phyloP scores from a whole-genome alignment of 1,284 basidiomycete species.

The Pholiota adiposa region DNA sequence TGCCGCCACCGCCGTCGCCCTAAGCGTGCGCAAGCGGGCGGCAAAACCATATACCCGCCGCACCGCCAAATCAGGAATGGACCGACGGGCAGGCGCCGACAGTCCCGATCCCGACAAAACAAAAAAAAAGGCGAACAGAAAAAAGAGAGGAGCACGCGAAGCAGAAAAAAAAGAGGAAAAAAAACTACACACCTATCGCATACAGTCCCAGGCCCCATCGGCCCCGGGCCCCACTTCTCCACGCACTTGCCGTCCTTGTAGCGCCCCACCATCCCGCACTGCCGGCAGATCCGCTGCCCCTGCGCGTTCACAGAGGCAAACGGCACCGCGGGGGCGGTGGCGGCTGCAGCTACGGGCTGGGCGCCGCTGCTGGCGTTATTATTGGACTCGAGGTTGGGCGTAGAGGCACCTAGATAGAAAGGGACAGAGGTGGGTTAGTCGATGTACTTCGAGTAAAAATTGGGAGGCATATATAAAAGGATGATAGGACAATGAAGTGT shows the following conservation, averaged over 20 bases:
- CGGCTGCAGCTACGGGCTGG: neutral
- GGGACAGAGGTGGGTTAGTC: neutral
- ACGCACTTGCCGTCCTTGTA: slow-evolving; percentile 87
- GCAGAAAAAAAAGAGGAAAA: slow-evolving; percentile 1
- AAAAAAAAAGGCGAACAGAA: neutral
- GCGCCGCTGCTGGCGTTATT: too few relatives aligned
- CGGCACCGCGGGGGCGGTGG: slow-evolving; percentile 28
- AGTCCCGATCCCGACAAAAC: neutral
- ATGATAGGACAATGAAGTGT: too few relatives aligned
- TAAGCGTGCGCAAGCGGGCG: neutral
- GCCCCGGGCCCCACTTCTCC: slow-evolving; percentile 86
- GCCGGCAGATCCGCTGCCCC: slow-evolving; percentile 75
- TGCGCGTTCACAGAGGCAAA: slow-evolving; percentile 62
- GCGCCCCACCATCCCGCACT: slow-evolving; percentile 64
- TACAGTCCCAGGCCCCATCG: slow-evolving; percentile 80
- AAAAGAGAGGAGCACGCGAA: neutral
- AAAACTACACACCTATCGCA: slow-evolving; percentile 64
- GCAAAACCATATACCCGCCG: neutral
- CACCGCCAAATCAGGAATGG: neutral
- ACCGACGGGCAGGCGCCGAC: neutral
- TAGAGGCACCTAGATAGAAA: neutral
- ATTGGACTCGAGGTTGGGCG: neutral
- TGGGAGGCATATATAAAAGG: neutral
- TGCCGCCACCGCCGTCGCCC: neutral
- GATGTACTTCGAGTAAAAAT: neutral